Conservation (phyloP, 1,284 basidiomycete genomes). For the Ceratobasidium sp. region DNA sequence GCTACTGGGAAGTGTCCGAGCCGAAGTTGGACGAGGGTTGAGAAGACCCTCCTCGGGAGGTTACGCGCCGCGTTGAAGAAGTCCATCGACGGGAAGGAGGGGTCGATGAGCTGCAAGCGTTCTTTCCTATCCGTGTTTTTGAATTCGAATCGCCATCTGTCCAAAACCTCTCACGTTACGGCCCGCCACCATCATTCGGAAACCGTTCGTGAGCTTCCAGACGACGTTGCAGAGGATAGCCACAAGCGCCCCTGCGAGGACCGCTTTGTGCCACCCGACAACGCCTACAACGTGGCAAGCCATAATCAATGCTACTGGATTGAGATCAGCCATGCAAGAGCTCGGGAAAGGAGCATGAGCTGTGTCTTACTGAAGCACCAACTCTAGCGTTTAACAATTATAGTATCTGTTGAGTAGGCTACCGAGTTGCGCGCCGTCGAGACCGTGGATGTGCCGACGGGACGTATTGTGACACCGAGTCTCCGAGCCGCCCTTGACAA, state of each 20-base stretch:
- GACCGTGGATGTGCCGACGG: no score
- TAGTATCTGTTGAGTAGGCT: constrained; percentile 79
- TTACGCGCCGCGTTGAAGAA: no score
- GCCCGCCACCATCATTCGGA: constrained; percentile 88
- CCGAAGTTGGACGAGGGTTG: no score
- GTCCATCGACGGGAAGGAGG: no score
- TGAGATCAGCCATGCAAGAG: constrained; percentile 14
- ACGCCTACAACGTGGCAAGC: constrained; percentile 66
- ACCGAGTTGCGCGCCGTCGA: constrained; percentile 77
- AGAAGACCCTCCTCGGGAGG: no score
- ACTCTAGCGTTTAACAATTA: constrained; percentile 93
- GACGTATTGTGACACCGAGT: no score
- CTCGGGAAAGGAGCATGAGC: neutral
- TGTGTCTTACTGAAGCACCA: constrained; percentile 85
- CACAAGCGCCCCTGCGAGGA: constrained; percentile 87
- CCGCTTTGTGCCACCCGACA: constrained; percentile 56
- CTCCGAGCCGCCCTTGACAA: no score
- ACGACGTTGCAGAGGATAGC: constrained; percentile 91
- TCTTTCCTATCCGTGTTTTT: no score
- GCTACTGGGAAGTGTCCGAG: no score
- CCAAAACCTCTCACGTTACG: constrained; percentile 92
- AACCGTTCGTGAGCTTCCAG: constrained; percentile 90
- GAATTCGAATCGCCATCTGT: no score
- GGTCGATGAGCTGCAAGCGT: no score
- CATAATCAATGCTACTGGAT: constrained; percentile 83